These are phyloP conservation scores for Metschnikowia hibisci DNA, from an alignment of 805 yeast genomes.

Conservation along the genomic window DNA sequence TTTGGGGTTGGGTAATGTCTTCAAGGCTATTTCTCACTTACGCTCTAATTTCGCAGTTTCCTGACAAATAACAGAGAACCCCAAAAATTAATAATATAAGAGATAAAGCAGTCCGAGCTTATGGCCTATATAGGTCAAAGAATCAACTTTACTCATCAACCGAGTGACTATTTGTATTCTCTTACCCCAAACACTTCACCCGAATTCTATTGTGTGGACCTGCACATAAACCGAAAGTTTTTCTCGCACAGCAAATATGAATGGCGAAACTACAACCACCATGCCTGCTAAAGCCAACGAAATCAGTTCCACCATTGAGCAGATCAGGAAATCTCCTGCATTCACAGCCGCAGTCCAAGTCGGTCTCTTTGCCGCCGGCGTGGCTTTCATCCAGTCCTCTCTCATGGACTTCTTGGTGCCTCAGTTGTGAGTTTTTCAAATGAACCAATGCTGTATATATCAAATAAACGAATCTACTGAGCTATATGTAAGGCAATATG, in stretches of 20 bases:
- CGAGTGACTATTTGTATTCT: too few species aligned
- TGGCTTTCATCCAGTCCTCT: constrained; percentile 72
- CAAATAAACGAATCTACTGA: constrained; percentile 9
- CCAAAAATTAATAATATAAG: too few species aligned
- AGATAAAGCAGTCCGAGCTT: too few species aligned
- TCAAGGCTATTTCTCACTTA: too few species aligned
- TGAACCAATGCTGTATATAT: constrained; percentile 10
- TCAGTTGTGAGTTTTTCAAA: constrained; percentile 38
- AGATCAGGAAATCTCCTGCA: constrained; percentile 59
- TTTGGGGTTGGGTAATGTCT: too few species aligned
- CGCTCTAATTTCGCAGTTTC: too few species aligned
- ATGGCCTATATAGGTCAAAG: too few species aligned
- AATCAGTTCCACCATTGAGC: constrained; percentile 35
- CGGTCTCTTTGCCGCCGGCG: constrained; percentile 65
- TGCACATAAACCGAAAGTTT: constrained; percentile 13
- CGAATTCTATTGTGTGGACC: background rate
- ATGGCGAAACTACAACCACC: constrained; percentile 1
- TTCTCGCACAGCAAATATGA: constrained; percentile 7
- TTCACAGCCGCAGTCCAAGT: constrained; percentile 64
- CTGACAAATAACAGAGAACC: too few species aligned
- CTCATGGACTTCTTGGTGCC: constrained; percentile 81
- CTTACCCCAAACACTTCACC: background rate
- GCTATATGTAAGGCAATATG: background rate
- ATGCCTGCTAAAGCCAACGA: constrained; percentile 18
- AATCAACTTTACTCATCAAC: too few species aligned